Conservation (phyloP, 192 early-diverging fungal species). For the Entomortierella chlamydospora region DNA sequence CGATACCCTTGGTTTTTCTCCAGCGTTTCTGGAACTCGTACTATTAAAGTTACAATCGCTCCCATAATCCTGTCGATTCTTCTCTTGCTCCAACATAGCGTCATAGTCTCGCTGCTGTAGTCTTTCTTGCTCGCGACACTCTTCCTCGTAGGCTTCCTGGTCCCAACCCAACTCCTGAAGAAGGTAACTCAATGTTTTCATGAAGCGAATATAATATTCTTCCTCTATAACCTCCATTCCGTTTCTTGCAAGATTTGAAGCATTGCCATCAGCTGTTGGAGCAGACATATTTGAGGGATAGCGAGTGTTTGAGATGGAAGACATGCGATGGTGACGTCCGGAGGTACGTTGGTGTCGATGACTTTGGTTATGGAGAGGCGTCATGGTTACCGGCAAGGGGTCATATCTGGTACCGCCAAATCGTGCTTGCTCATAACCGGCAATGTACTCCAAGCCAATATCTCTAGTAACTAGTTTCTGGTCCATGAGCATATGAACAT, state of each 20-base stretch:
- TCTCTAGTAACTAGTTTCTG: conserved; percentile 55
- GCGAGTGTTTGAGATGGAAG: conserved; percentile 7
- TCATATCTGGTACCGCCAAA: conserved; percentile 53
- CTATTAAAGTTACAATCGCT: neutral
- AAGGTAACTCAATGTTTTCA: conserved; percentile 62
- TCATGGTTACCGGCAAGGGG: conserved; percentile 15
- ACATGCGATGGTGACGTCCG: conserved; percentile 3
- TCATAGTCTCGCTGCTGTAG: conserved; percentile 5
- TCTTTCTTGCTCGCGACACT: conserved; percentile 19
- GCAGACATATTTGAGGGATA: conserved; percentile 26
- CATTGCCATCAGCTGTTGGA: neutral
- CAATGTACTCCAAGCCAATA: conserved; percentile 62
- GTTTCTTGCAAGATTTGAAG: neutral
- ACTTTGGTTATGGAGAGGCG: conserved; percentile 7
- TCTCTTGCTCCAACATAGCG: neutral
- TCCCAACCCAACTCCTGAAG: conserved; percentile 59
- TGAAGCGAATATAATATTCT: conserved; percentile 62
- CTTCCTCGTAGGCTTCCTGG: conserved; percentile 43
- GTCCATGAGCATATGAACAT: conserved; percentile 64
- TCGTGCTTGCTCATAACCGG: conserved; percentile 67
- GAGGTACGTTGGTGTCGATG: conserved; percentile 13
- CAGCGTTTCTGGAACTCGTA: neutral
- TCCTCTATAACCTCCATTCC: conserved; percentile 31
- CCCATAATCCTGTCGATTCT: conserved; percentile 4
- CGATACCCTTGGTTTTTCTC: neutral